These are phyloP conservation scores for Neurospora cerealis DNA, from an alignment of 495 filamentous ascomycete genomes.

Conservation along the genomic window DNA sequence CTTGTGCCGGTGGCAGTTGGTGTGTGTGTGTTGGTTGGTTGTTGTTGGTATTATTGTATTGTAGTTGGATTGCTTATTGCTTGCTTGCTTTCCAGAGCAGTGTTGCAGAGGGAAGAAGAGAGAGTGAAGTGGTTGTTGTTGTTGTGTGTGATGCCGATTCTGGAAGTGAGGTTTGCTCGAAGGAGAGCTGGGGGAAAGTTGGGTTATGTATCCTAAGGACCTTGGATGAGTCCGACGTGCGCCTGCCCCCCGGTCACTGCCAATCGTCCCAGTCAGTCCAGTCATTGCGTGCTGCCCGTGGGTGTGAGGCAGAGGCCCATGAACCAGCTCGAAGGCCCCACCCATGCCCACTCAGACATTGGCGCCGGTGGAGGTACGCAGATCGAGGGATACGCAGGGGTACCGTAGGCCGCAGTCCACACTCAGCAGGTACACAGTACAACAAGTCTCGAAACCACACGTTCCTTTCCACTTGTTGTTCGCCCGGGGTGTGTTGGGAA, in stretches of 20 bases:
- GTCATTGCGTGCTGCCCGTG: constrained; percentile 8
- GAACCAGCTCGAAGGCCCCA: constrained; percentile 24
- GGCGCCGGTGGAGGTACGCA: constrained; percentile 15
- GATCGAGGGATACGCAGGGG: constrained; percentile 1
- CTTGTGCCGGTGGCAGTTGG: neutral
- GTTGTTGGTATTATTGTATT: neutral
- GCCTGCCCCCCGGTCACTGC: constrained; percentile 13
- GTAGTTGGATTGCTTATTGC: neutral
- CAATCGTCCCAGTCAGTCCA: constrained; percentile 1
- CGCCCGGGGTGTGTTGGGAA: neutral
- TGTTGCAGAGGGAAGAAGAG: constrained; percentile 9
- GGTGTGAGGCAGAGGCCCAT: constrained; percentile 21
- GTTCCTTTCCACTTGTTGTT: neutral
- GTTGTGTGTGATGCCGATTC: constrained; percentile 13
- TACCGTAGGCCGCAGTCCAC: constrained; percentile 10
- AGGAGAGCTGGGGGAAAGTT: constrained; percentile 21
- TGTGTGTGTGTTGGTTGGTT: neutral
- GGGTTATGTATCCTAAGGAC: constrained; percentile 20
- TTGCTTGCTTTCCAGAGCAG: constrained; percentile 1
- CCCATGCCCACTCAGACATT: constrained; percentile 24
- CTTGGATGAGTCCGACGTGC: neutral
- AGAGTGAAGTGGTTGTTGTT: constrained; percentile 16
- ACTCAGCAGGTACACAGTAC: constrained; percentile 6
- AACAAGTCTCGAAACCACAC: constrained; percentile 7
- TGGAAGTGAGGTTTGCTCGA: constrained; percentile 12